Conservation (phyloP, 495 filamentous ascomycete species). For the Aspergillus saccharolyticus region DNA sequence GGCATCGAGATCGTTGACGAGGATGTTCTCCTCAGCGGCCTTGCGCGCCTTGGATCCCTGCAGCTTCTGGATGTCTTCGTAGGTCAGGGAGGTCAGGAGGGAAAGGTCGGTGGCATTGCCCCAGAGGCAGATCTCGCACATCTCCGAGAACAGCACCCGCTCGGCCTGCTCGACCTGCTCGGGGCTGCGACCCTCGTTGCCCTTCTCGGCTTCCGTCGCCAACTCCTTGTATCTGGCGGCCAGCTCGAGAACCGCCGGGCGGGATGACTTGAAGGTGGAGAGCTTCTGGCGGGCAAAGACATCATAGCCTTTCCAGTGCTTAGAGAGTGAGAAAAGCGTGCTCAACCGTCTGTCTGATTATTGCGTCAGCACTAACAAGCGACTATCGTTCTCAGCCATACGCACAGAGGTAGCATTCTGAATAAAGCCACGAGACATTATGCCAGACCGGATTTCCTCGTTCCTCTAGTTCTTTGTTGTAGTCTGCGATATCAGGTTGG, state of each 20-base stretch:
- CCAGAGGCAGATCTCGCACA: slow-evolving; percentile 97
- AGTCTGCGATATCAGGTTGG: slow-evolving; percentile 65
- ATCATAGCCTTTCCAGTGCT: slow-evolving; percentile 88
- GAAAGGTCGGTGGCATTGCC: slow-evolving; percentile 96
- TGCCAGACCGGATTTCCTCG: slow-evolving; percentile 77
- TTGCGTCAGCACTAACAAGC: slow-evolving; percentile 14
- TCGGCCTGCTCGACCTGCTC: slow-evolving; percentile 63
- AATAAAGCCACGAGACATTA: slow-evolving; percentile 77
- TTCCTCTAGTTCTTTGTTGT: slow-evolving; percentile 79
- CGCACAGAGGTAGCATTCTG: slow-evolving; percentile 94
- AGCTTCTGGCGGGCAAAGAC: slow-evolving; percentile 90
- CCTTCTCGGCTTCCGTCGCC: slow-evolving; percentile 49
- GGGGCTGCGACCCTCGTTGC: slow-evolving; percentile 31
- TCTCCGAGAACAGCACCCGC: slow-evolving; percentile 76
- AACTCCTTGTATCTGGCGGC: slow-evolving; percentile 69
- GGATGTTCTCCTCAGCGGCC: slow-evolving; percentile 77
- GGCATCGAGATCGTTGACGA: slow-evolving; percentile 72
- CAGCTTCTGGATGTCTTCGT: slow-evolving; percentile 93
- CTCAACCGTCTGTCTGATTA: slow-evolving; percentile 59
- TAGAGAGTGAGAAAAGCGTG: slow-evolving; percentile 69
- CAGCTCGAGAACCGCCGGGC: slow-evolving; percentile 84
- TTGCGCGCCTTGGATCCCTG: slow-evolving; percentile 85
- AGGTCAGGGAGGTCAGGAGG: slow-evolving; percentile 81
- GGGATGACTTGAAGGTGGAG: slow-evolving; percentile 86
- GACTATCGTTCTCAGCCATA: slow-evolving; percentile 18